Conservation (phyloP, 495 filamentous ascomycete species). For the Tirmania nivea region DNA sequence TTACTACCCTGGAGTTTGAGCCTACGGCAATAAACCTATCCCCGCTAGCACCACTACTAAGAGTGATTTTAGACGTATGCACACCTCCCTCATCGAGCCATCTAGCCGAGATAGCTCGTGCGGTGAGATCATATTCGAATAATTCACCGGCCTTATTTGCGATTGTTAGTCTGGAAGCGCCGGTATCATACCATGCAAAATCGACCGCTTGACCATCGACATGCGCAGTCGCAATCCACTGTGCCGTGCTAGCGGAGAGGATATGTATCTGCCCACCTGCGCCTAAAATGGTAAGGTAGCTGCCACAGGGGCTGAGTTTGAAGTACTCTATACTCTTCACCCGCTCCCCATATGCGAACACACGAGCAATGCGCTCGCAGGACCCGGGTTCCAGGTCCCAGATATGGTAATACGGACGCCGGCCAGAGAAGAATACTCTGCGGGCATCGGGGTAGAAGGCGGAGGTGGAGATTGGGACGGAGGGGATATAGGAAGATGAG, state of each 20-base stretch:
- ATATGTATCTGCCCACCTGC: slow-evolving; percentile 73
- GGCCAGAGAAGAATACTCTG: slow-evolving; percentile 63
- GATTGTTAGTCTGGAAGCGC: slow-evolving; percentile 31
- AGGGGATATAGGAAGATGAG: slow-evolving; percentile 65
- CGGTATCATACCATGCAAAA: neutral
- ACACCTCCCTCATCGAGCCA: slow-evolving; percentile 86
- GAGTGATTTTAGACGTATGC: slow-evolving; percentile 54
- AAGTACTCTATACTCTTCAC: slow-evolving; percentile 70
- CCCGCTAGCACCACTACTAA: slow-evolving; percentile 28
- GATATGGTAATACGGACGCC: slow-evolving; percentile 77
- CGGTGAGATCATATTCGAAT: slow-evolving; percentile 58
- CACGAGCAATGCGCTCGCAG: slow-evolving; percentile 51
- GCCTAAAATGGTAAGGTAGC: slow-evolving; percentile 60
- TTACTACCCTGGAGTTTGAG: slow-evolving; percentile 63
- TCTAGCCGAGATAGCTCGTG: slow-evolving; percentile 43
- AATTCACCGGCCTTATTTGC: slow-evolving; percentile 70
- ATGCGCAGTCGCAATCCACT: slow-evolving; percentile 71
- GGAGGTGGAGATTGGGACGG: slow-evolving; percentile 45
- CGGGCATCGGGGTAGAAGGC: slow-evolving; percentile 44
- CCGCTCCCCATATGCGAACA: slow-evolving; percentile 64
- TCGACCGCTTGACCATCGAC: slow-evolving; percentile 58
- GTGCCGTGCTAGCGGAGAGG: slow-evolving; percentile 53
- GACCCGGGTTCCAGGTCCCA: slow-evolving; percentile 70
- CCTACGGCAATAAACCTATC: slow-evolving; percentile 70
- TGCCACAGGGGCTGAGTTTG: slow-evolving; percentile 63